A percentile compares a stretch with the other conserved stretches of the same genome.
These are phyloP conservation scores for Huntiella decipiens DNA, from an alignment of 2,329 filamentous ascomycete genomes.

Conservation along the genomic window DNA sequence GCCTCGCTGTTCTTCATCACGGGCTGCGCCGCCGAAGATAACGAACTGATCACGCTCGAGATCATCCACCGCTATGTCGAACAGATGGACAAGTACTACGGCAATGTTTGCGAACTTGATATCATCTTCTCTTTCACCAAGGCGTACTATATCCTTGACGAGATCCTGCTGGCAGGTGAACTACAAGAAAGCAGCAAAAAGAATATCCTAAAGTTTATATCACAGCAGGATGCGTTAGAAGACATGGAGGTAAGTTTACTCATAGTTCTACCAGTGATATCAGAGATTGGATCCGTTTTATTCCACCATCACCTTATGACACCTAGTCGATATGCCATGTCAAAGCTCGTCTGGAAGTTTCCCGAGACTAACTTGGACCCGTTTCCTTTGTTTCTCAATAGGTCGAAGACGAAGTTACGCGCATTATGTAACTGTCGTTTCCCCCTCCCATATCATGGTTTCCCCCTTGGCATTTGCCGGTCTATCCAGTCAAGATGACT, in stretches of 20 bases:
- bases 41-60: slow-evolving; percentile 94
- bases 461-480: not conserved
- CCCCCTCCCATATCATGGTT: not conserved
- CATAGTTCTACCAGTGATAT: not conserved
- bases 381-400: slow-evolving; percentile 21
- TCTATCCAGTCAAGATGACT: not conserved
- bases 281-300: not conserved
- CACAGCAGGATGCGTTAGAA: slow-evolving; percentile 91
- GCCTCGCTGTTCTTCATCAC: slow-evolving; percentile 98
- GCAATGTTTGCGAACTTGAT: slow-evolving; percentile 97
- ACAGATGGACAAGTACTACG: slow-evolving; percentile 99
- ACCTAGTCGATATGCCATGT: not conserved
- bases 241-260: slow-evolving; percentile 83
- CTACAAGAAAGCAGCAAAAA: slow-evolving; percentile 99
- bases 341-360: slow-evolving; percentile 5
- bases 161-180: slow-evolving; percentile 84
- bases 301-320: not conserved
- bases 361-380: slow-evolving; percentile 10
- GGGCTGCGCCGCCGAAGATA: slow-evolving; percentile 90
- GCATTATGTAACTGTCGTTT: slow-evolving; percentile 50
- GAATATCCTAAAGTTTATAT: slow-evolving; percentile 89
- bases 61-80: slow-evolving; percentile 98
- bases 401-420: slow-evolving; percentile 80
- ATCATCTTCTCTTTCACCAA: slow-evolving; percentile 99
- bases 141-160: slow-evolving; percentile 96